These are phyloP conservation scores for Arabis alpina DNA, from an alignment of 345 rosid species.

Conservation along the genomic window DNA sequence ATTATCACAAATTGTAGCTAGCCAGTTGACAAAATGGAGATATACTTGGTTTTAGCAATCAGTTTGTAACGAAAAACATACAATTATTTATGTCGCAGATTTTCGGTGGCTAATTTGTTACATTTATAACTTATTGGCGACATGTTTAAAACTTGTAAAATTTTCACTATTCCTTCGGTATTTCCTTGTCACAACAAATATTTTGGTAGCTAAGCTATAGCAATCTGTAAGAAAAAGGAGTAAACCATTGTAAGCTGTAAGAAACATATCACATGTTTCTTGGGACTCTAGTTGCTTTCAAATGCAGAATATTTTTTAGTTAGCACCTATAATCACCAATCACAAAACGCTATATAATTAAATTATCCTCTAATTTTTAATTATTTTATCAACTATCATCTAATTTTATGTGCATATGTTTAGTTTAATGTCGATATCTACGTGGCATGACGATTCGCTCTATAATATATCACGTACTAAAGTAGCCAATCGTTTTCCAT, in stretches of 20 bases:
- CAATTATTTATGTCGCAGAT: too few species aligned
- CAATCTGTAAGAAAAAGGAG: neutral
- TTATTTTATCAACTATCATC: too few species aligned
- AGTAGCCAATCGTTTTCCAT: conserved; percentile 13
- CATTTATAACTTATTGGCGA: neutral
- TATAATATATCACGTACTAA: neutral
- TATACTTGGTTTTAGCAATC: too few species aligned
- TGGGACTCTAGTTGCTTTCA: conserved; percentile 26
- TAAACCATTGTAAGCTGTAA: neutral
- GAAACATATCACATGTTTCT: conserved; percentile 18
- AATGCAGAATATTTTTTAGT: neutral
- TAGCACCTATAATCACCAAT: conserved; percentile 6
- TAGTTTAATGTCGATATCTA: conserved; percentile 26
- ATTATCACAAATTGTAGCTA: neutral
- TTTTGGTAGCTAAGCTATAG: neutral
- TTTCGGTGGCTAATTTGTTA: neutral
- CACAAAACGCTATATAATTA: neutral
- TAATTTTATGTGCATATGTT: neutral
- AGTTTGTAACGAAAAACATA: too few species aligned
- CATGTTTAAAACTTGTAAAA: neutral
- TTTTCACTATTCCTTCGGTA: neutral
- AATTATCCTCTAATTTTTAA: conserved; percentile 17
- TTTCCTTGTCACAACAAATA: neutral
- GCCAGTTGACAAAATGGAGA: too few species aligned
- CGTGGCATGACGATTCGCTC: conserved; percentile 16